These are phyloP conservation scores for Alternaria gansuensis DNA, from an alignment of 2,329 filamentous ascomycete species.

Conservation along the genomic window DNA sequence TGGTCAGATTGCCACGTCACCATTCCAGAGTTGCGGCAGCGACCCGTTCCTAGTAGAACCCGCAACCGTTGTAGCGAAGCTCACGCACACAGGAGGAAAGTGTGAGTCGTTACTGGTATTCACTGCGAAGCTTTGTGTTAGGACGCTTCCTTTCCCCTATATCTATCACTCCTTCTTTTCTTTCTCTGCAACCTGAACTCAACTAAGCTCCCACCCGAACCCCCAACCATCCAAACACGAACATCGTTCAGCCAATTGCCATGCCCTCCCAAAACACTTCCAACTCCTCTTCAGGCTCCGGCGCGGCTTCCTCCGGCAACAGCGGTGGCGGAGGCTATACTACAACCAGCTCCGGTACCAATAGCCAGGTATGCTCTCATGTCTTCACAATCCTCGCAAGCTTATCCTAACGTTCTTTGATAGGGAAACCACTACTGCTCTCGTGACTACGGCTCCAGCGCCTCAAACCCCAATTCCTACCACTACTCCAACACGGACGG, in stretches of 20 bases:
- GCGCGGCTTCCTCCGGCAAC: constrained; percentile 19
- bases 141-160: background rate
- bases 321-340: constrained; percentile 46
- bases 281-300: constrained; percentile 24
- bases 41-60: background rate
- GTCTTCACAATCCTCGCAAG: background rate
- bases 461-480: constrained; percentile 52
- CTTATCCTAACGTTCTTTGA: background rate
- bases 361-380: constrained; percentile 37
- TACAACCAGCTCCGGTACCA: constrained; percentile 53
- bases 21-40: background rate
- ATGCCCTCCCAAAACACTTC: constrained; percentile 8
- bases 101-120: background rate
- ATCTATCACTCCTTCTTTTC: background rate
- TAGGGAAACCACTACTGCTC: constrained; percentile 54
- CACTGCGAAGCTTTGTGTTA: background rate
- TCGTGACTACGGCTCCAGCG: constrained; percentile 50
- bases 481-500: constrained; percentile 51
- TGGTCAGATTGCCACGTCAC: background rate
- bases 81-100: background rate
- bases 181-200: background rate
- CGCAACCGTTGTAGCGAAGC: background rate
- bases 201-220: background rate
- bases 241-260: background rate
- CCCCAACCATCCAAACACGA: background rate